Base-by-base conservation (phyloP, 2,329 filamentous ascomycete species). In the Cladophialophora chaetospira region DNA sequence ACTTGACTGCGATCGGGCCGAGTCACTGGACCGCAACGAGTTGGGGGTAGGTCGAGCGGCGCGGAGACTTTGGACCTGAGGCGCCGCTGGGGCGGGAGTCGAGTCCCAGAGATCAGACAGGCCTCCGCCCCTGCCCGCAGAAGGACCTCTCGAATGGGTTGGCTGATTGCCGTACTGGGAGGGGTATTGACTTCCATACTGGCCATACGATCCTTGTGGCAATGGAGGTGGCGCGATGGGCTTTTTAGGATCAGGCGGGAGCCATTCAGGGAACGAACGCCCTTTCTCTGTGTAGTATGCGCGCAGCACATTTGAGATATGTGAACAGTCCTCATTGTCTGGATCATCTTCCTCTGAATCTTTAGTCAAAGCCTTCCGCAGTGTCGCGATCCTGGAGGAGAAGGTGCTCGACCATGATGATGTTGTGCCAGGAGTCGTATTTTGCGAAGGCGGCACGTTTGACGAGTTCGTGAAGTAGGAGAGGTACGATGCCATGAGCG, bases 211-310 rank as follows among this genome's bases (percentile, higher is more conserved):
- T 83, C 74, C 68, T 74, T 67, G 69, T 77, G 72, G 60, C 74
- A 58, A 61, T 69, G 69, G 71, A 81, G 72, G 62, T 81, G 74
- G 73, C 29, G 67, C 42, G 65, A 81, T 80, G 38, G 85, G 84
- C 3, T 82, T 84, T 73, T 90, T 93, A n/a, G 91, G 92, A 72
- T 96, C 90, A 4, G 89, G 87, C 5, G 92, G 91, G 5, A 97
- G 86, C 93, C 94, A 97, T 65, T 79, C 75, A 0, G 94, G 94
- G 62, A 92, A 88, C 1, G 85, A 80, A 19, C 87, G 86, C 65
- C 88, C 89, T 70, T 95, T 94, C 72, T 97, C 92, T 49, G 80
- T 84, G 79, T 99, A 97, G 81, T 97, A 96, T 66, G 86, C 88
- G 67, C 94, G 88, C 23, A 99, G 84, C 31, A 96, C 91, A 67